Percentiles rank a stretch among this genome's conserved stretches.
phyloP scores from a whole-genome alignment of 768 basidiomycete species.

The Podaxis sp. region DNA sequence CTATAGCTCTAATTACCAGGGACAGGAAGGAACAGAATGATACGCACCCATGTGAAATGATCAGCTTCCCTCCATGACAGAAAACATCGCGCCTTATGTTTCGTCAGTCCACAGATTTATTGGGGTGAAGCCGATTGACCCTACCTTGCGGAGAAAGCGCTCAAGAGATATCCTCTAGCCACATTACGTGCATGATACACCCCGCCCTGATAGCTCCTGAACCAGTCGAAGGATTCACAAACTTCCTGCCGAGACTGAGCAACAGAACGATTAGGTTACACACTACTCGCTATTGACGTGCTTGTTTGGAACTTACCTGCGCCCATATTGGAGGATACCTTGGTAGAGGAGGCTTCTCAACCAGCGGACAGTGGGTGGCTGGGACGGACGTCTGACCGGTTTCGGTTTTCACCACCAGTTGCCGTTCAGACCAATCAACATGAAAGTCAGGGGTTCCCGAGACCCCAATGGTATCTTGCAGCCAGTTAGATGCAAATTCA shows the following conservation, averaged over 20 bases:
- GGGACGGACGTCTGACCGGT: not conserved
- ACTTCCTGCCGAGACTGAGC: conserved; percentile 76
- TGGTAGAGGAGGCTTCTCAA: conserved; percentile 16
- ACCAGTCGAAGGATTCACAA: conserved; percentile 75
- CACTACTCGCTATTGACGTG: not conserved
- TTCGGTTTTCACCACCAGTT: not conserved
- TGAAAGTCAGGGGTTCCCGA: not conserved
- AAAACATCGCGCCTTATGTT: conserved; percentile 63
- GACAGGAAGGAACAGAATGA: not conserved
- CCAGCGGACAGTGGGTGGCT: not conserved
- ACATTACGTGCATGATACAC: conserved; percentile 62
- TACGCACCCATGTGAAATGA: conserved; percentile 80
- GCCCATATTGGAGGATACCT: conserved; percentile 40
- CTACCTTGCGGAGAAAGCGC: conserved; percentile 63
- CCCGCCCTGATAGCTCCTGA: conserved; percentile 74
- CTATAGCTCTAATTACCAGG: not conserved
- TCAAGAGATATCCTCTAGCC: conserved; percentile 73
- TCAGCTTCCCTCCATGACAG: conserved; percentile 57
- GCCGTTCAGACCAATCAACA: not conserved
- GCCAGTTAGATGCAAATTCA: not conserved
- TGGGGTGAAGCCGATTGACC: not conserved
- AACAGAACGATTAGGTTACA: conserved; percentile 6
- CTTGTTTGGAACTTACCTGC: conserved; percentile 24
- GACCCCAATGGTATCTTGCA: not conserved
- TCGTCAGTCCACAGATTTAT: not conserved